A percentile compares a stretch with the other conserved stretches of the same genome.
phyloP scores from a whole-genome alignment of 2,329 filamentous ascomycete species.

The Tricladium varicosporioides region DNA sequence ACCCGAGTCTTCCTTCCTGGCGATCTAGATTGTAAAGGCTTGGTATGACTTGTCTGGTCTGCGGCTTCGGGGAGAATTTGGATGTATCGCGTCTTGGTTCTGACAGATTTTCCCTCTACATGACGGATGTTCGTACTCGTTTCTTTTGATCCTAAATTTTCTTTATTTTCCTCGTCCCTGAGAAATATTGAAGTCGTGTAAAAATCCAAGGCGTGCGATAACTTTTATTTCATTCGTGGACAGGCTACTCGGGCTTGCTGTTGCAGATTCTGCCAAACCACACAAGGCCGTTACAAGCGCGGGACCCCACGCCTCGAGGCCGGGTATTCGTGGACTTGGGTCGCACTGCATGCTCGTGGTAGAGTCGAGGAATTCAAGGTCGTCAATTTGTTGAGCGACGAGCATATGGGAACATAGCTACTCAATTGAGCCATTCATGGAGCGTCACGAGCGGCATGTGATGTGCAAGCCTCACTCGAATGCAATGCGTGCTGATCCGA shows the following conservation, averaged over 20 bases:
- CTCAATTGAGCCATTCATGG: neutral
- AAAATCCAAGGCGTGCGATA: neutral
- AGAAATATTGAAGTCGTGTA: no score
- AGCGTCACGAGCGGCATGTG: neutral
- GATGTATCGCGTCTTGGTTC: no score
- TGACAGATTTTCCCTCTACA: no score
- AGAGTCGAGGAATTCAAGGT: neutral
- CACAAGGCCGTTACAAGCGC: neutral
- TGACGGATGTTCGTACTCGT: no score
- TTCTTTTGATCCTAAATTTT: no score
- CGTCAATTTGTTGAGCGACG: neutral
- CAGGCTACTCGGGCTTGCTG: neutral
- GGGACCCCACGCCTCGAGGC: neutral
- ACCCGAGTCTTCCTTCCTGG: no score
- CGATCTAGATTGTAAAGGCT: no score
- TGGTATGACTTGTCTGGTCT: no score
- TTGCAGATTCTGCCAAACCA: neutral
- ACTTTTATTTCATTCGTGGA: neutral
- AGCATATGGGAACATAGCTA: neutral
- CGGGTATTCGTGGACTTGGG: neutral
- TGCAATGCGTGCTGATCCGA: neutral
- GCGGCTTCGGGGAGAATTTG: no score
- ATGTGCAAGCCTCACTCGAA: slow-evolving; percentile 4
- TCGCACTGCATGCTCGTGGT: neutral
- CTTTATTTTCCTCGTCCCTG: no score